These are phyloP conservation scores for Trichoderma sp. DNA, from an alignment of 2,329 filamentous ascomycete species.

Conservation along the genomic window DNA sequence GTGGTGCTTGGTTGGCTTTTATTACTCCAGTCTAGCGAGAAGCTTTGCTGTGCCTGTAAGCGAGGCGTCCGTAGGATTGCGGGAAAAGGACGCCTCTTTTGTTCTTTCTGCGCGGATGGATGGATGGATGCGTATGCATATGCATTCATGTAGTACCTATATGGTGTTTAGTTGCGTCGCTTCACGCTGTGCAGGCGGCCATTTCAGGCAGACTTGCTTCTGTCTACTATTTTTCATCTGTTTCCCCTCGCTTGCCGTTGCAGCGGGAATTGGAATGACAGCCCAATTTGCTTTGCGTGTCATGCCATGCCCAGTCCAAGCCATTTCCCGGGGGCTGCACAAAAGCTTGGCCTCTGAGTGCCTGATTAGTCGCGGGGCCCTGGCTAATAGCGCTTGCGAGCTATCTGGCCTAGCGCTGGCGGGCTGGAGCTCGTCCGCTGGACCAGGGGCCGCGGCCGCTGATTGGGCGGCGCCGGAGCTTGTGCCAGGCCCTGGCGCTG, in stretches of 20 bases:
- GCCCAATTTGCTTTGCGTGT: not conserved
- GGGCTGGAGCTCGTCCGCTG: constrained; percentile 7
- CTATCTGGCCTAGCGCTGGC: constrained; percentile 9
- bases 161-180: not conserved
- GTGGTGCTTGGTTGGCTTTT: not conserved
- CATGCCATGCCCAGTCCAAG: constrained; percentile 7
- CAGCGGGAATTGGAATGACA: constrained; percentile 14
- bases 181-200: not conserved
- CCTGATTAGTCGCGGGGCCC: not conserved
- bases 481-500: not conserved
- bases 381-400: not conserved
- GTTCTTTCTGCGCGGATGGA: not conserved
- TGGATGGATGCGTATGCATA: not conserved
- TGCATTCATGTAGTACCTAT: not conserved
- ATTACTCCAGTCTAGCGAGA: not conserved
- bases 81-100: not conserved
- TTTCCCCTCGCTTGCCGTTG: not conserved
- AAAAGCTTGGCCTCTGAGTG: constrained; percentile 12
- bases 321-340: constrained; percentile 5
- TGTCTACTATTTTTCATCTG: not conserved
- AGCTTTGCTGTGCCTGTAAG: not conserved
- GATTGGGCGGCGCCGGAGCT: constrained; percentile 4
- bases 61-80: not conserved
- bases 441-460: not conserved
- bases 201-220: not conserved